Conservation (phyloP, 202 grass and related monocot species). For the Bolboschoenoplectus hybrid region DNA sequence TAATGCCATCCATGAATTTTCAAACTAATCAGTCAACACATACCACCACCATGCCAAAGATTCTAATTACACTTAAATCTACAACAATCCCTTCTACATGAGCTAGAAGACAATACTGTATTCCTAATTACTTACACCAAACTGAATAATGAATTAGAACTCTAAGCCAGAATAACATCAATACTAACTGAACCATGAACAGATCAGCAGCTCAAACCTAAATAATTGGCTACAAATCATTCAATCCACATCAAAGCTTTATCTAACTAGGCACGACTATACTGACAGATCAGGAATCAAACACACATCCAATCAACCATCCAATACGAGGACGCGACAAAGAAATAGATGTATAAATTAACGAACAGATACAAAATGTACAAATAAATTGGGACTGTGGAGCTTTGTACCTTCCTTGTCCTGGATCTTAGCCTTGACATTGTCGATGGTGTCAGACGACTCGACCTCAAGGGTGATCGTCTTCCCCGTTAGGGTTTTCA, state of each 20-base stretch:
- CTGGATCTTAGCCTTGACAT: conserved; percentile 66
- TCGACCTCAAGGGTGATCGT: conserved; percentile 62
- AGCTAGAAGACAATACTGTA: background rate
- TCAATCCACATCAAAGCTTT: background rate
- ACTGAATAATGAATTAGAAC: background rate
- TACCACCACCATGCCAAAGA: background rate
- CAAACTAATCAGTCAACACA: background rate
- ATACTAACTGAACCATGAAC: background rate
- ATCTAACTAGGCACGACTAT: background rate
- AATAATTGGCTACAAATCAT: background rate
- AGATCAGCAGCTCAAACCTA: background rate
- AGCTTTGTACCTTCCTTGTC: conserved; percentile 56
- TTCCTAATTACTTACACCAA: background rate
- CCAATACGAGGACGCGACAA: background rate
- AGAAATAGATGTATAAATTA: background rate
- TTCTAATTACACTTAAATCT: background rate
- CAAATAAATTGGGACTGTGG: background rate
- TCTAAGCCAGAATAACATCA: background rate
- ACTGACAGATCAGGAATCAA: background rate
- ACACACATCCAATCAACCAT: background rate
- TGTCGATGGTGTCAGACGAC: conserved; percentile 59
- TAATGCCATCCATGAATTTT: background rate
- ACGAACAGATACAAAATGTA: background rate
- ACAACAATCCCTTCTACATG: background rate
- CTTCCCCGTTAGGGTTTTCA: conserved; percentile 64